Evolutionary conservation across 805 yeast species (phyloP).

Genomic region (Myxozyma neotropica): DNA sequence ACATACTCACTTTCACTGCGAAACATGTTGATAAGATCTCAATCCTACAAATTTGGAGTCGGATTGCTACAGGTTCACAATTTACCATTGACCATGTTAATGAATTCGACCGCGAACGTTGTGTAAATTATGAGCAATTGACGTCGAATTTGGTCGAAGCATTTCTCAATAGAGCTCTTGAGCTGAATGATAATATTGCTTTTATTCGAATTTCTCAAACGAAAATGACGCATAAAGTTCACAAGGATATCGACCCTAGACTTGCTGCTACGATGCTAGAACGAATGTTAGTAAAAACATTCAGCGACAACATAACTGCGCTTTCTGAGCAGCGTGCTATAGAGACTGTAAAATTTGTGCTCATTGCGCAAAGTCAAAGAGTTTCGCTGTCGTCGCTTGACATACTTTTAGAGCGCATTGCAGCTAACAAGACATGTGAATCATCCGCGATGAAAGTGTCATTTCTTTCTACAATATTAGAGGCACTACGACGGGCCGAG

Average conservation of each 20-base stretch:
- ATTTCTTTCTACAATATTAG: neutral
- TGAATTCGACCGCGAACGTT: neutral
- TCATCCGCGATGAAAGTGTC: neutral
- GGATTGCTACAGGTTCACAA: neutral
- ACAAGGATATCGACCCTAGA: conserved; percentile 1
- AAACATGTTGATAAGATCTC: neutral
- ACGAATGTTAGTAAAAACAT: neutral
- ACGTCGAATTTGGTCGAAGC: conserved; percentile 4
- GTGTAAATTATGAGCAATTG: neutral
- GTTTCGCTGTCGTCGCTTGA: conserved; percentile 1
- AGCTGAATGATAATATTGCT: neutral
- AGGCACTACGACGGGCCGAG: conserved; percentile 1
- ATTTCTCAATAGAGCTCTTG: conserved; percentile 9
- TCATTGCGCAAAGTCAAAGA: conserved; percentile 2
- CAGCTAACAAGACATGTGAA: neutral
- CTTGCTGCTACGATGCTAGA: neutral
- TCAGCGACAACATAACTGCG: neutral
- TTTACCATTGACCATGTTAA: neutral
- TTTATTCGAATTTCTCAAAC: conserved; percentile 13
- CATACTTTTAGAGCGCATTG: conserved; percentile 4
- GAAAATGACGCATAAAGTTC: neutral
- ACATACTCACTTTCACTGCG: neutral
- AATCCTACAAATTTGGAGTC: conserved; percentile 5
- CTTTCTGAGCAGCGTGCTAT: conserved; percentile 2
- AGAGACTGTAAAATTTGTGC: neutral